phyloP scores from a whole-genome alignment of 768 basidiomycete species.

The Psilocybe azurescens region DNA sequence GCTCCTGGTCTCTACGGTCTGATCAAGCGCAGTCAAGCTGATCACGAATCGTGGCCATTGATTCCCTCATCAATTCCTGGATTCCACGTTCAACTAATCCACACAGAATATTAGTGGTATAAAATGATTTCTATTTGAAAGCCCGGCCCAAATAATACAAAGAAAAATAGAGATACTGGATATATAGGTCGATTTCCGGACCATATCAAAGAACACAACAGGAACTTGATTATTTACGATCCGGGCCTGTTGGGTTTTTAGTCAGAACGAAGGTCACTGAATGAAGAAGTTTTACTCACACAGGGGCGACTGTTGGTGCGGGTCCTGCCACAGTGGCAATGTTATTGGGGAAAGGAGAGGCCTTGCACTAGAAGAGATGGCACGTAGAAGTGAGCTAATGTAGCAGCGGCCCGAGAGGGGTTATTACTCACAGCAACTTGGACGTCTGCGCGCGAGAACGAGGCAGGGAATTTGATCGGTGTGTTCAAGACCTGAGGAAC shows the following conservation, averaged over 20 bases:
- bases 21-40: no score
- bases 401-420: no score
- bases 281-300: slow-evolving; percentile 4
- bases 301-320: slow-evolving; percentile 12
- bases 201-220: background rate
- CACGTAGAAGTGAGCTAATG: background rate
- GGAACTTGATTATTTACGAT: background rate
- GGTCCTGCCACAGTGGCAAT: slow-evolving; percentile 17
- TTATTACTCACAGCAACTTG: slow-evolving; percentile 8
- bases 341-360: slow-evolving; percentile 9
- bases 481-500: slow-evolving; percentile 11
- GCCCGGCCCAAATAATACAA: background rate
- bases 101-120: background rate
- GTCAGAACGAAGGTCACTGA: background rate
- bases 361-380: background rate
- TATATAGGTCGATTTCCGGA: background rate
- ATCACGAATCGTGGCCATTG: no score
- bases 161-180: background rate
- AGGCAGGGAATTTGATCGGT: slow-evolving; percentile 25
- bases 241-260: background rate
- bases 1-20: no score
- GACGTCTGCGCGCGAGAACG: slow-evolving; percentile 18
- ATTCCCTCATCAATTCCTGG: no score
- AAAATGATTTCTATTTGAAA: background rate
- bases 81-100: no score